Evolutionary conservation across 2,329 filamentous ascomycete genomes (phyloP), one percentile per base, ranked within the genome.

Genomic region (Neopestalotiopsis clavispora): DNA sequence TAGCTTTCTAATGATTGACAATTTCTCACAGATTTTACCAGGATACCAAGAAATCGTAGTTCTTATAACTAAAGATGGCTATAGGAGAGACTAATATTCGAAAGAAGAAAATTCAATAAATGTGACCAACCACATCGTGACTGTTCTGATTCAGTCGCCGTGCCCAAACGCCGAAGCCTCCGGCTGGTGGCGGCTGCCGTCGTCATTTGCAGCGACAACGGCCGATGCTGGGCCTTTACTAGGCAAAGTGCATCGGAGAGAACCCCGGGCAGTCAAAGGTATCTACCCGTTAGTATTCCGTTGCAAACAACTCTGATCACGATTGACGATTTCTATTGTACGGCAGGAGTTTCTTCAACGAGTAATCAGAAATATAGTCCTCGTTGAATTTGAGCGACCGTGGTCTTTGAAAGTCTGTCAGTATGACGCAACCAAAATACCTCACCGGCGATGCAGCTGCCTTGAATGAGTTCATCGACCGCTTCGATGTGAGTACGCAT

Each of bases 401-500:
- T 45, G 17, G 12, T 17, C 23, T 30, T 3, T 66, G 7, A 5
- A 34, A 12, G 42, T 13, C 6, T 10, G 12, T 34, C 10, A 70
- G 70, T 64, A 81, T 82, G 80, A 71, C 77, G 30, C 74, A 69
- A n/a, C 78, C 89, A n/a, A 87, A 87, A 72, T 87, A 95, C 78
- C 86, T 99, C 72, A 95, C 91, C 49, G 95, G 95, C 79, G 90
- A 98, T 78, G 87, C 87, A 72, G 84, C 88, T 69, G 93, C 89
- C 59, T 93, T 98, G 74, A 88, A 91, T 64, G 90, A 92, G 65
- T 99, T 99, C 79, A 85, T 99, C 70, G 91, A 94, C 82, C 90
- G 90, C 78, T 99, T 98, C 78, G 96, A 99, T 85, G 96, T 97
- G 83, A 82, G 94, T 38, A 14, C 6, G 17, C 13, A 17, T 13